These are phyloP conservation scores for Coprinellus aureogranulatus DNA, from an alignment of 768 basidiomycete genomes.

Conservation along the genomic window DNA sequence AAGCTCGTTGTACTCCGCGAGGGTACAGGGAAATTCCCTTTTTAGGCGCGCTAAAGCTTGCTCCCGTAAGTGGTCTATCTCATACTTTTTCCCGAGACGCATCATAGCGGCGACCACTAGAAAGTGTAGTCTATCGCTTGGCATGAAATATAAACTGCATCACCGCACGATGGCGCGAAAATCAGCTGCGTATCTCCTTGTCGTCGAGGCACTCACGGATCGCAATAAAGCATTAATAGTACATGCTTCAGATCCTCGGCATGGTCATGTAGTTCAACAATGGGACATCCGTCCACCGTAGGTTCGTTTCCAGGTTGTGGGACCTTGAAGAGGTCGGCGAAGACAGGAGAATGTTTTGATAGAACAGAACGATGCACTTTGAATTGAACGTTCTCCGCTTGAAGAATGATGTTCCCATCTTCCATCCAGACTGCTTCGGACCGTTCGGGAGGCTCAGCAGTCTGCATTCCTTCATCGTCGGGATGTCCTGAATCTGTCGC, in stretches of 20 bases:
- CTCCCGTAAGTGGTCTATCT: constrained; percentile 16
- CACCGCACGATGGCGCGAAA: background rate
- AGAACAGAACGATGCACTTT: constrained; percentile 10
- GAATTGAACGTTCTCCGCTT: constrained; percentile 8
- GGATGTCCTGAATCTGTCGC: too few relatives aligned
- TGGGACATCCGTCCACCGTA: background rate
- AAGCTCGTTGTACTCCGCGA: background rate
- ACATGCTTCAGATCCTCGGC: background rate
- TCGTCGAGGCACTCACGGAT: background rate
- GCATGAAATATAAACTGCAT: background rate
- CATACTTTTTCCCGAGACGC: constrained; percentile 38
- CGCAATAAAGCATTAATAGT: background rate
- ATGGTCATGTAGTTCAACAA: background rate
- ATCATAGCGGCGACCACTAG: constrained; percentile 32
- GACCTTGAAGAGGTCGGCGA: constrained; percentile 9
- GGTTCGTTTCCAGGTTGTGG: constrained; percentile 1
- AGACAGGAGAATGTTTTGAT: constrained; percentile 9
- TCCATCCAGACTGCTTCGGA: constrained; percentile 4
- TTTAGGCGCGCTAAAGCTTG: background rate
- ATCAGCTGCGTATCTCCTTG: too few relatives aligned
- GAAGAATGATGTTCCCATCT: constrained; percentile 12
- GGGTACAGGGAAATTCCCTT: background rate
- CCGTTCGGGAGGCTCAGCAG: too few relatives aligned
- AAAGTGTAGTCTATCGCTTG: background rate
- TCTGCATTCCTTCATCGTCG: too few relatives aligned